phyloP scores from a whole-genome alignment of 352 stramenopile genomes.

The Globisporangium paddicum region DNA sequence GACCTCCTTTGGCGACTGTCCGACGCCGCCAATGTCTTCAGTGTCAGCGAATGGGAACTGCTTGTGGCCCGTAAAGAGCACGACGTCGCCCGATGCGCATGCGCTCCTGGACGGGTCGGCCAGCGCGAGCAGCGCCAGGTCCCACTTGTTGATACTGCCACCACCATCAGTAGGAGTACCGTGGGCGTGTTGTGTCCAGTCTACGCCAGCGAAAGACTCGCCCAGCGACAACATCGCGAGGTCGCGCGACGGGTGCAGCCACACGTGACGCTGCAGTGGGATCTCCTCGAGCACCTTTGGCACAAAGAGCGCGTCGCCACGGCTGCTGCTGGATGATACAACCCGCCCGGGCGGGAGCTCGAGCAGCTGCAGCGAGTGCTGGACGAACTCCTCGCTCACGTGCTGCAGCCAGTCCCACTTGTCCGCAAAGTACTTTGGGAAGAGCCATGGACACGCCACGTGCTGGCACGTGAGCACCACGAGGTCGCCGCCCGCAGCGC shows the following conservation, averaged over 20 bases:
- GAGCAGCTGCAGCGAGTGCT: constrained; percentile 65
- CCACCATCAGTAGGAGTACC: not conserved
- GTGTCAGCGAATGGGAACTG: constrained; percentile 18
- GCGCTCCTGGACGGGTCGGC: constrained; percentile 1
- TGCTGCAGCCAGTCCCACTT: constrained; percentile 84
- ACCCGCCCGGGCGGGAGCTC: constrained; percentile 17
- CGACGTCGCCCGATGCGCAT: constrained; percentile 27
- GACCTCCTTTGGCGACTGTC: constrained; percentile 45
- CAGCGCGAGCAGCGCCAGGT: constrained; percentile 36
- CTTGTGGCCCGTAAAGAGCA: constrained; percentile 54
- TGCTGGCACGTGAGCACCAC: constrained; percentile 73
- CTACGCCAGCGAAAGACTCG: constrained; percentile 22
- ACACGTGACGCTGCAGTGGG: constrained; percentile 43
- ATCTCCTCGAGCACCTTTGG: constrained; percentile 50
- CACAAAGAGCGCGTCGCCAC: constrained; percentile 4
- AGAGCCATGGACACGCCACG: constrained; percentile 77
- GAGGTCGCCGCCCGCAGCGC: constrained; percentile 1
- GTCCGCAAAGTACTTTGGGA: constrained; percentile 67
- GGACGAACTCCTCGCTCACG: constrained; percentile 69
- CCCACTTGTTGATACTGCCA: constrained; percentile 12
- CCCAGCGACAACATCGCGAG: constrained; percentile 51
- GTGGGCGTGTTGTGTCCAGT: constrained; percentile 15
- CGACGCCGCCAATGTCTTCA: constrained; percentile 10
- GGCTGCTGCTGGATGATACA: not conserved
- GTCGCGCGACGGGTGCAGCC: constrained; percentile 50